Conservation (phyloP, 2,329 filamentous ascomycete species). For the Cordyceps tenuipes region DNA sequence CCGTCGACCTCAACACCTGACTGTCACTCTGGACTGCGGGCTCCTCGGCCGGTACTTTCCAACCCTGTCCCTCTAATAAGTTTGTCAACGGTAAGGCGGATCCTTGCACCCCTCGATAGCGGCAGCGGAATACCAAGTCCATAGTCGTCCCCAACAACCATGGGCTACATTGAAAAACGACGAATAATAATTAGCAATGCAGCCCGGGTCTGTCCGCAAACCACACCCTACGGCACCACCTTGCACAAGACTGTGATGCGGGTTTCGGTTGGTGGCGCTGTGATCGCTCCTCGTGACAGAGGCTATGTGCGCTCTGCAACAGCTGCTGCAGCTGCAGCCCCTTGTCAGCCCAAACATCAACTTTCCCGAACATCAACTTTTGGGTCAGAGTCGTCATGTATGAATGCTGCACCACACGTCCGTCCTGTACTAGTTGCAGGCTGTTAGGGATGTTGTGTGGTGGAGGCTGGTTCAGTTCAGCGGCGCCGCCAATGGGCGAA, state of each 20-base stretch:
- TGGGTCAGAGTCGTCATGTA: neutral
- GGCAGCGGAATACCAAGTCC: neutral
- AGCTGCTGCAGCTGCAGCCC: neutral
- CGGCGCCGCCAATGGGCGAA: neutral
- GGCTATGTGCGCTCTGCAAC: neutral
- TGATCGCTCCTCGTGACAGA: slow-evolving; percentile 3
- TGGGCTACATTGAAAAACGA: neutral
- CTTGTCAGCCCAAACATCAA: neutral
- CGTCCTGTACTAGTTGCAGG: neutral
- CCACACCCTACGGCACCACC: neutral
- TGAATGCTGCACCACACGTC: neutral
- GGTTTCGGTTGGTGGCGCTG: neutral
- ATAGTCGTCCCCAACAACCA: neutral
- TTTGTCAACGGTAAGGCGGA: neutral
- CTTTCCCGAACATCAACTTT: neutral
- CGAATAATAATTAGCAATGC: neutral
- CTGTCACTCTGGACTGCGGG: too few species aligned
- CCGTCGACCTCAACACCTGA: neutral
- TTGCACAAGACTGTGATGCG: neutral
- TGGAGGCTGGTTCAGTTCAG: slow-evolving; percentile 1
- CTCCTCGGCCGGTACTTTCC: neutral
- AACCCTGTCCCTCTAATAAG: neutral
- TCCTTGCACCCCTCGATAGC: neutral
- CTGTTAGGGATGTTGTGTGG: neutral
- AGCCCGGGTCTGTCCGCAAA: neutral